Percentiles rank a stretch among this genome's conserved stretches.
Conservation (phyloP, 75 land plant species). For the Selaginella moellendorffii region DNA sequence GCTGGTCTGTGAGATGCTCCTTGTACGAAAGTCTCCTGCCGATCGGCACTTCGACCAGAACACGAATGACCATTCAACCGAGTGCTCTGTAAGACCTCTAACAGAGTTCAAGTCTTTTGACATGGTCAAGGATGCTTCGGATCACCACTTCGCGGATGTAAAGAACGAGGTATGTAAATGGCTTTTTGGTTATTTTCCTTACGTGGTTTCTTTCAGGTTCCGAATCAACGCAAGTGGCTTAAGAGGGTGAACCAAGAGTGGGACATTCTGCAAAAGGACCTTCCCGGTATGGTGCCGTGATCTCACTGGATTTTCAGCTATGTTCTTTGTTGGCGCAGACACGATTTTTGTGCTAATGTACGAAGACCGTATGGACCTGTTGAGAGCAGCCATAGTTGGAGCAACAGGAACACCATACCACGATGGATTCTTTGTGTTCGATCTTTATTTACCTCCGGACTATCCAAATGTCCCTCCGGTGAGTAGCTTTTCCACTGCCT, state of each 20-base stretch:
- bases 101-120: slow-evolving; percentile 55
- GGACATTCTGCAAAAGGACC: slow-evolving; percentile 77
- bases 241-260: slow-evolving; percentile 93
- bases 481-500: slow-evolving; percentile 31
- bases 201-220: slow-evolving; percentile 45
- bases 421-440: slow-evolving; percentile 90
- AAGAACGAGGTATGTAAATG: slow-evolving; percentile 48
- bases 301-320: too few species aligned
- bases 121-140: slow-evolving; percentile 41
- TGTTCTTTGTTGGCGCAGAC: slow-evolving; percentile 36
- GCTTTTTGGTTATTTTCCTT: too few species aligned
- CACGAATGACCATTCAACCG: too few species aligned
- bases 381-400: slow-evolving; percentile 86
- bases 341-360: slow-evolving; percentile 84
- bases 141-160: slow-evolving; percentile 48
- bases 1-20: too few species aligned
- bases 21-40: too few species aligned
- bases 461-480: slow-evolving; percentile 89
- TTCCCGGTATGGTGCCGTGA: slow-evolving; percentile 89
- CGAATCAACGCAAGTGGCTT: slow-evolving; percentile 45
- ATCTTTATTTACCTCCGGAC: slow-evolving; percentile 73
- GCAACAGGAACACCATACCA: slow-evolving; percentile 88
- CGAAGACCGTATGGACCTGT: slow-evolving; percentile 92
- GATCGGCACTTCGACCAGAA: too few species aligned
- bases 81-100: too few species aligned